Conservation (phyloP, 352 stramenopile genomes). For the Paralagenidium karlingii region DNA sequence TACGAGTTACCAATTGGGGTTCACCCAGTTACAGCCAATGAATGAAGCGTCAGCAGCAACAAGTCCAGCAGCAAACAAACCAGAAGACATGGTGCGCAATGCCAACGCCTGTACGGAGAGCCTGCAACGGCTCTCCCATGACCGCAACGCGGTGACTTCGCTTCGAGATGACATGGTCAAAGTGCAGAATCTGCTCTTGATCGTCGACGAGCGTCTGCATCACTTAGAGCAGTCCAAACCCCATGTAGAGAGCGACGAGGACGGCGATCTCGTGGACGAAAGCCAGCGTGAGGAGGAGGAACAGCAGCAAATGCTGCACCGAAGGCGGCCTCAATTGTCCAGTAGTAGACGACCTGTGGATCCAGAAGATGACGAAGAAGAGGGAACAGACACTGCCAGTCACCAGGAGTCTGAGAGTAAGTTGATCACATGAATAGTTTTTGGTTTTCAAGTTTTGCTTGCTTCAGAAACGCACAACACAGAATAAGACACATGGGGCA, state of each 20-base stretch:
- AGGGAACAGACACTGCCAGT: too few relatives aligned
- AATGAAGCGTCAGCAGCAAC: background rate
- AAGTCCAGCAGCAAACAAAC: slow-evolving; percentile 11
- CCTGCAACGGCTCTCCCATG: slow-evolving; percentile 24
- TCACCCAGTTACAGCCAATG: slow-evolving; percentile 13
- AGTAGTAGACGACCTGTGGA: too few relatives aligned
- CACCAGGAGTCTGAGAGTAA: too few relatives aligned
- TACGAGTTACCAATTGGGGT: slow-evolving; percentile 68
- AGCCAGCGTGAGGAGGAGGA: too few relatives aligned
- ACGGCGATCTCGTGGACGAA: slow-evolving; percentile 4
- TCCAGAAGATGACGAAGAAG: too few relatives aligned
- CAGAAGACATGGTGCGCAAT: slow-evolving; percentile 11
- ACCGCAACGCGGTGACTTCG: slow-evolving; percentile 32
- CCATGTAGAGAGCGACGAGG: slow-evolving; percentile 9
- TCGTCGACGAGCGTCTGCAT: slow-evolving; percentile 56
- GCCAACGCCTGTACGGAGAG: background rate
- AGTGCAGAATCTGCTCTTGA: slow-evolving; percentile 59
- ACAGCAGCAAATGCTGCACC: too few relatives aligned
- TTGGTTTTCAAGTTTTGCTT: too few relatives aligned
- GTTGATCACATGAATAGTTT: too few relatives aligned
- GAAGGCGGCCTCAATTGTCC: too few relatives aligned
- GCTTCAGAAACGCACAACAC: too few relatives aligned
- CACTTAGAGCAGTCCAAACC: slow-evolving; percentile 45
- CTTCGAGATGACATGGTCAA: slow-evolving; percentile 64
- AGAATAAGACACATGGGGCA: too few relatives aligned